Evolutionary conservation across 371 early-diverging fungal genomes (phyloP).

Genomic region (Coemansia sp.): DNA sequence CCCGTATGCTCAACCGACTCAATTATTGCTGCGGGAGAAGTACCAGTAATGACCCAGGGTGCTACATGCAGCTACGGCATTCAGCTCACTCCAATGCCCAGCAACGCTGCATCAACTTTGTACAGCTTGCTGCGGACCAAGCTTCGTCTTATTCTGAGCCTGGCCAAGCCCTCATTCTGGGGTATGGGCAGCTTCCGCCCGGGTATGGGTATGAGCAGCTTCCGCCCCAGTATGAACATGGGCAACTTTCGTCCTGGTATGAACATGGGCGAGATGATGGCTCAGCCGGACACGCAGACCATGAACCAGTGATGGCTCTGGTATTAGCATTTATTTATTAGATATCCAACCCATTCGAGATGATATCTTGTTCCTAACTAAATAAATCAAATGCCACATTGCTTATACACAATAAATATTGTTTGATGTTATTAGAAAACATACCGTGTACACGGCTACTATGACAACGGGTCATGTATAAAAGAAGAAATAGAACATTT

Average conservation of each 20-base stretch:
- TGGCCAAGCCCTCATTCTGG: neutral
- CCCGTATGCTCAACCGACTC: slow-evolving; percentile 19
- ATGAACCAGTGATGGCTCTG: neutral
- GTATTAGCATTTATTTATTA: too few relatives aligned
- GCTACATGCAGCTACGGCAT: slow-evolving; percentile 7
- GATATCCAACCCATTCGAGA: too few relatives aligned
- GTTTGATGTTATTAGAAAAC: too few relatives aligned
- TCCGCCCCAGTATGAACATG: neutral
- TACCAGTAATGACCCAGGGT: neutral
- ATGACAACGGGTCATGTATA: too few relatives aligned
- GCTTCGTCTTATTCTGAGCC: neutral
- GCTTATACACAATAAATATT: too few relatives aligned
- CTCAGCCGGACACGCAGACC: neutral
- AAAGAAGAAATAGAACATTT: too few relatives aligned
- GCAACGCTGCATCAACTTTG: neutral
- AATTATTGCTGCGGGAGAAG: neutral
- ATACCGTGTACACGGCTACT: too few relatives aligned
- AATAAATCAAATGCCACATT: too few relatives aligned
- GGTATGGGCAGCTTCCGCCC: too few relatives aligned
- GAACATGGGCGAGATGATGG: neutral
- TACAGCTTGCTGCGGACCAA: slow-evolving; percentile 6
- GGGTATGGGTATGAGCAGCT: neutral
- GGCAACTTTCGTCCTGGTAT: neutral
- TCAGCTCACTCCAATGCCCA: slow-evolving; percentile 10
- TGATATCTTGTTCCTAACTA: too few relatives aligned